Base-by-base conservation (phyloP, 1,284 basidiomycete species). In the Tilletia walkeri region DNA sequence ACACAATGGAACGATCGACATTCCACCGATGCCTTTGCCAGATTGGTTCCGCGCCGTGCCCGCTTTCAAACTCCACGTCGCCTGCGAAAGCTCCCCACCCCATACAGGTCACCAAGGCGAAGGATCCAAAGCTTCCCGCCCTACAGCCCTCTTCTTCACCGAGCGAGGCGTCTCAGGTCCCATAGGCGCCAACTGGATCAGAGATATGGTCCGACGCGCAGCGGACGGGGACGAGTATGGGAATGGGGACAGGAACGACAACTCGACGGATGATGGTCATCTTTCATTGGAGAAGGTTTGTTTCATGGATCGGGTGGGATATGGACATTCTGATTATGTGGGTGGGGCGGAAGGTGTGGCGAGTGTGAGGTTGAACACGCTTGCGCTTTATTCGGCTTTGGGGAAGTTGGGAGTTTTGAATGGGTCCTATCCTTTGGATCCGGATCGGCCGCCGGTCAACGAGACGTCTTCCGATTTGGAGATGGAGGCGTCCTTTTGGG, bases 61-160 rank as follows among this genome's bases (percentile, higher is more conserved):
- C 53, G 71, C 76, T 3, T 77, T 75, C 67, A 71, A 74, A n/a
- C 66, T 77, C 34, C 76, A 75, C 63, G 71, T 75, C 24, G 72
- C 71, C 10, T 75, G 76, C 73, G 74, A 78, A 65, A 71, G 68
- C 12, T 67, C 75, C n/a, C 67, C 74, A 1, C 18, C 68, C 10
- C 70, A 72, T 18, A 61, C 67, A 9, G 45, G 50, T 66, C 36
- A 48, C 69, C 45, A 65, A 70, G 36, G 59, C 36, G 1, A 54
- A 61, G 53, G 67, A 70, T 54, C 66, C 65, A 9, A 34, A 48
- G 39, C 30, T n/a, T 41, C 48, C 10, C 61, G 66, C 1, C 76
- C 75, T 34, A 79, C 78, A 6, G 78, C 78, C 9, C 72, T 79
- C 50, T 75, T 79, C 69, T 76, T 79, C 72, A 66, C 78, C 12